Conservation (phyloP, 176 grass and related monocot genomes). For the Puccinellia tenuiflora region DNA sequence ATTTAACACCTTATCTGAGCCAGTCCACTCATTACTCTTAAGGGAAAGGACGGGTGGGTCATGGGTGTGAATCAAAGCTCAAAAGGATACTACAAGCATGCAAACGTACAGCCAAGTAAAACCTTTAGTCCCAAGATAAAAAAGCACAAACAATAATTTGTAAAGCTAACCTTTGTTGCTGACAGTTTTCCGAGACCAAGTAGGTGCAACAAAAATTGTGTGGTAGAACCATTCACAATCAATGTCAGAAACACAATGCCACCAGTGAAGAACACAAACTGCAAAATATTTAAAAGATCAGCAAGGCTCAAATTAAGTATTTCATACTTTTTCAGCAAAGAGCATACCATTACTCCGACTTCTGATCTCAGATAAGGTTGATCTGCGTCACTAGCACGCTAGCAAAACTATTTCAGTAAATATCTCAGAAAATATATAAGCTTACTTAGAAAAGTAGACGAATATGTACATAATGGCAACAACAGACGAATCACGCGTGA, state of each 20-base stretch:
- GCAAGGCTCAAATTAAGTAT: conserved; percentile 14
- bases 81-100: conserved; percentile 1
- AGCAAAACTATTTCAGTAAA: conserved; percentile 24
- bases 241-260: conserved; percentile 86
- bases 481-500: not conserved
- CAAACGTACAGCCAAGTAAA: not conserved
- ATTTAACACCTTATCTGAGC: not conserved
- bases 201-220: conserved; percentile 69
- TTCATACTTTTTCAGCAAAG: not conserved
- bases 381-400: conserved; percentile 57
- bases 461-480: conserved; percentile 14
- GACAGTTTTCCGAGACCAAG: conserved; percentile 69
- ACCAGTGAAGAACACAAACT: conserved; percentile 99
- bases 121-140: not conserved
- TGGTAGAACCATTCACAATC: conserved; percentile 88
- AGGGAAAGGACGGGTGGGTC: not conserved
- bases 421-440: not conserved
- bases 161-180: conserved; percentile 60
- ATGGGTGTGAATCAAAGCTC: not conserved
- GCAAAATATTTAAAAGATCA: conserved; percentile 29
- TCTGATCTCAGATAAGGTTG: conserved; percentile 54
- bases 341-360: conserved; percentile 77
- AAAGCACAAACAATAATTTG: not conserved
- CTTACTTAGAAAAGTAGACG: not conserved
- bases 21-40: not conserved